These are phyloP conservation scores for Suillus brevipes DNA, from an alignment of 768 basidiomycete species.

Conservation along the genomic window DNA sequence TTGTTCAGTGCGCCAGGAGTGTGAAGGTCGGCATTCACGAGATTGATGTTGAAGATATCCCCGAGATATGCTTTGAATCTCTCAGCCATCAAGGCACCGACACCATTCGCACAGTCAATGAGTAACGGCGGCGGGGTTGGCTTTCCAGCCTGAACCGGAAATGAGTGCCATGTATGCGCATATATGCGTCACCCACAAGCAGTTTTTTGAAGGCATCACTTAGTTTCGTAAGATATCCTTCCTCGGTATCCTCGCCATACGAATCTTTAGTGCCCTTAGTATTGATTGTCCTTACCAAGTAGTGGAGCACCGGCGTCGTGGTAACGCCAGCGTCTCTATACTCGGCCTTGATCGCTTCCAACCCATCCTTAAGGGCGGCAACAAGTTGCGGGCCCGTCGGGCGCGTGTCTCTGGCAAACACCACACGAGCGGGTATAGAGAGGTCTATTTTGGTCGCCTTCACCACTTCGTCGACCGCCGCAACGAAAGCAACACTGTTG, in stretches of 20 bases:
- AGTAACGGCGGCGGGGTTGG: constrained; percentile 56
- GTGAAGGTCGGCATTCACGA: constrained; percentile 67
- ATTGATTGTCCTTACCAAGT: constrained; percentile 89
- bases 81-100: constrained; percentile 74
- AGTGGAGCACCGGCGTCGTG: constrained; percentile 95
- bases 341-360: constrained; percentile 70
- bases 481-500: constrained; percentile 71
- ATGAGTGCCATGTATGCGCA: constrained; percentile 3
- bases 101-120: constrained; percentile 99
- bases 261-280: constrained; percentile 75
- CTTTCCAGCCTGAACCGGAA: constrained; percentile 53
- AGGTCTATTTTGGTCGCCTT: constrained; percentile 72
- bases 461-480: constrained; percentile 62
- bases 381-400: constrained; percentile 81
- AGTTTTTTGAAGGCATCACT: constrained; percentile 82
- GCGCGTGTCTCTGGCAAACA: constrained; percentile 93
- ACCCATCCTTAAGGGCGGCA: constrained; percentile 77
- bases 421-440: constrained; percentile 73
- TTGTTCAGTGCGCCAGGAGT: constrained; percentile 78
- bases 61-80: constrained; percentile 62
- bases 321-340: constrained; percentile 78
- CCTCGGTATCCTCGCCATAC: constrained; percentile 78
- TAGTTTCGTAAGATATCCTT: constrained; percentile 85
- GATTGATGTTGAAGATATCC: constrained; percentile 56
- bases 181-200: constrained; percentile 55